phyloP scores from a whole-genome alignment of 306 rosid genomes.

The Dryas alaskensis region DNA sequence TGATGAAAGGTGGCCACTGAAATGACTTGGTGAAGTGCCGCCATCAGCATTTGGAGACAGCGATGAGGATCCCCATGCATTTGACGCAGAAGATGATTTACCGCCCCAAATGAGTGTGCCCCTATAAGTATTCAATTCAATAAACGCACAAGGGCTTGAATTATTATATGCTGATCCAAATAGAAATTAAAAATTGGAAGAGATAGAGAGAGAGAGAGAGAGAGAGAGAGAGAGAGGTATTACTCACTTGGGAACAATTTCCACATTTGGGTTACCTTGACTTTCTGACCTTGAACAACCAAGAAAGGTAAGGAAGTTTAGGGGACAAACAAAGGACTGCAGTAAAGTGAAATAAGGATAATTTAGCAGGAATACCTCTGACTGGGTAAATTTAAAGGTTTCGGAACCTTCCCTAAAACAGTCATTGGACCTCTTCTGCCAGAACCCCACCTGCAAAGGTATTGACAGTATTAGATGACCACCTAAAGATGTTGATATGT shows the following conservation, averaged over 20 bases:
- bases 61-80: conserved; percentile 87
- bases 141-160: conserved; percentile 2
- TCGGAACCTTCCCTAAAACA: conserved; percentile 95
- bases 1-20: conserved; percentile 82
- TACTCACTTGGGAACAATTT: conserved; percentile 96
- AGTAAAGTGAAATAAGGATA: conserved; percentile 14
- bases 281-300: conserved; percentile 84
- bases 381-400: conserved; percentile 92
- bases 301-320: conserved; percentile 24
- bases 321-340: conserved; percentile 25
- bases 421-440: conserved; percentile 88
- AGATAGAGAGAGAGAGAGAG: background rate
- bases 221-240: background rate
- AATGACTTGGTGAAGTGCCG: conserved; percentile 73
- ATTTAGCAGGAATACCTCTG: conserved; percentile 60
- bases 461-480: background rate
- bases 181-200: conserved; percentile 16
- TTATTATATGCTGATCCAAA: conserved; percentile 10
- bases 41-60: conserved; percentile 81
- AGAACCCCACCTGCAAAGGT: conserved; percentile 71
- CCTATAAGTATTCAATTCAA: conserved; percentile 41
- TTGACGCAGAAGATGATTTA: conserved; percentile 73
- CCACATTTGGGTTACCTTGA: conserved; percentile 87
- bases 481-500: background rate
- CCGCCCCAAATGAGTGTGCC: conserved; percentile 96